A percentile compares a stretch with the other conserved stretches of the same genome.
Conservation (phyloP, 1,139 yeast genomes). For the Lodderomyces metapsilosis region DNA sequence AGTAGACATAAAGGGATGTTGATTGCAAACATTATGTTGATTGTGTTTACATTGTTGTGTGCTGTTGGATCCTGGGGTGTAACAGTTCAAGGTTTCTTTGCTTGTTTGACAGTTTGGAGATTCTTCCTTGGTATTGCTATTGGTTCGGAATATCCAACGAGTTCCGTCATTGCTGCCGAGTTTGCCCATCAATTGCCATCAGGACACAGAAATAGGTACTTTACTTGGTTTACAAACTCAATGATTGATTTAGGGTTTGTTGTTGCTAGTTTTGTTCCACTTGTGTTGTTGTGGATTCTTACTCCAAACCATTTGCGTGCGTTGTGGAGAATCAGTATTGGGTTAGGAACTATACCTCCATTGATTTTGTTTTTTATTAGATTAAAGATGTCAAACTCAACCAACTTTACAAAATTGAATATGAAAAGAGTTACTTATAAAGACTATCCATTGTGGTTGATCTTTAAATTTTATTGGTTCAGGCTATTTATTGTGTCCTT, state of each 20-base stretch:
- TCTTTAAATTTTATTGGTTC: slow-evolving; percentile 82
- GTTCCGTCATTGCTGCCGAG: slow-evolving; percentile 92
- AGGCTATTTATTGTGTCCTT: slow-evolving; percentile 68
- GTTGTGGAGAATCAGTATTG: slow-evolving; percentile 91
- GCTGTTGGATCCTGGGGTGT: slow-evolving; percentile 86
- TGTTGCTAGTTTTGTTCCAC: slow-evolving; percentile 77
- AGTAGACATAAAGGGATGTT: slow-evolving; percentile 84
- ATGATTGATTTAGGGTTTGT: slow-evolving; percentile 92
- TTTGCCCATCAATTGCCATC: slow-evolving; percentile 76
- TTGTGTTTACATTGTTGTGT: slow-evolving; percentile 71
- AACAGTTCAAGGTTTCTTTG: slow-evolving; percentile 64
- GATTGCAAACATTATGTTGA: slow-evolving; percentile 66
- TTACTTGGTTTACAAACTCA: slow-evolving; percentile 82
- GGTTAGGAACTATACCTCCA: slow-evolving; percentile 92
- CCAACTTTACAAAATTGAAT: slow-evolving; percentile 65
- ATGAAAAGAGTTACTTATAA: slow-evolving; percentile 53
- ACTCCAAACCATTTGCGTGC: slow-evolving; percentile 66
- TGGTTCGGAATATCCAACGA: slow-evolving; percentile 92
- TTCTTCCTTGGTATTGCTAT: slow-evolving; percentile 83
- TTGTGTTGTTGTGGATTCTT: slow-evolving; percentile 84
- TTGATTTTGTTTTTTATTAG: slow-evolving; percentile 73
- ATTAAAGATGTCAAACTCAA: slow-evolving; percentile 70
- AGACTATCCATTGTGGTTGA: slow-evolving; percentile 61
- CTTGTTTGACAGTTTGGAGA: slow-evolving; percentile 80
- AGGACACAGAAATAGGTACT: slow-evolving; percentile 85